Evolutionary conservation across 768 basidiomycete genomes (phyloP), one percentile per base, ranked within the genome.

Genomic region (Pleurotus sapidus): DNA sequence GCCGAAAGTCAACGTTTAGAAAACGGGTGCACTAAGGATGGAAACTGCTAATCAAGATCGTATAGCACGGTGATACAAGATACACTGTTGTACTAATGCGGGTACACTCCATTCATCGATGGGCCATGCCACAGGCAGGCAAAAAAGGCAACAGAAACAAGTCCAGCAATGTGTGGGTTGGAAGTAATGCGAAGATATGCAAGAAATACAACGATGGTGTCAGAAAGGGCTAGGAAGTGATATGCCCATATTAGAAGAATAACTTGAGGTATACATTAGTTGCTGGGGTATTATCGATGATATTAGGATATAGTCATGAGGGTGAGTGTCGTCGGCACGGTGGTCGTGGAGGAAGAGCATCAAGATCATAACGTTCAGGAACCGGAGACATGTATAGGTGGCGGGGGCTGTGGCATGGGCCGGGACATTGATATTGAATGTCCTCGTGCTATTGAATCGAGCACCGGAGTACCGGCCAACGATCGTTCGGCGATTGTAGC

Each of bases 401-500:
- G 46, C 60, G 64, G 58, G 67, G 67, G 45, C 65, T 63, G 56
- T 54, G 51, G 51, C 51, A 54, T 54, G n/a, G 51, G 51, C 37
- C 39, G 51, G 24, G 51, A 54, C 17, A 54, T 54, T n/a, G 51
- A 54, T 54, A 54, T 40, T 15, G 51, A 54, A 24, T 54, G 51
- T n/a, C 38, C 51, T 37, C 42, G 51, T 34, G 27, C 51, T 40
- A 39, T 27, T 38, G 51, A 54, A 30, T 54, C 51, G 65, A 72
- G 63, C 51, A 69, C 66, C 8, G 78, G 78, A 5, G 81, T 74
- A 27, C 77, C 77, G 15, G 77, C 71, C 59, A 74, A 75, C 5
- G 84, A 77, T 49, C 77, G 71, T 66, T 82, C 80, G 42, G 74
- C 73, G 62, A 82, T 71, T 38, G 81, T 79, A 58, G 78, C 70